Evolutionary conservation across 1,139 yeast species (phyloP).

Genomic region (Saccharomyces hybrid): DNA sequence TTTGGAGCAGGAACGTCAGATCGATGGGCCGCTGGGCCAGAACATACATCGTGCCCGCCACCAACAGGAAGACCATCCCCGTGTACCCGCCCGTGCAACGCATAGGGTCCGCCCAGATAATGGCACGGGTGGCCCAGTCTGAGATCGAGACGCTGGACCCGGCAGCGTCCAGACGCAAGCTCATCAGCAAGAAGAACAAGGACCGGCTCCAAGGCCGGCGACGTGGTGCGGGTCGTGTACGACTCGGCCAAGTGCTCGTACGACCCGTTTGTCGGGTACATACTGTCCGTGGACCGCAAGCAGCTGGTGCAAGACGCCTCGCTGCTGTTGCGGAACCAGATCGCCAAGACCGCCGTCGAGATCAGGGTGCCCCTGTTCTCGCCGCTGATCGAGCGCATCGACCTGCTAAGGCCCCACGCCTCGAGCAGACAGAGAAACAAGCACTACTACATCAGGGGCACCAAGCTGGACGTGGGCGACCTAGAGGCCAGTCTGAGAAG

Average conservation of each 20-base stretch:
- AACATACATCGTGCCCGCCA: slow-evolving; percentile 19
- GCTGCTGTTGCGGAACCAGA: slow-evolving; percentile 68
- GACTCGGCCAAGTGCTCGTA: slow-evolving; percentile 51
- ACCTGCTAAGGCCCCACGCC: slow-evolving; percentile 63
- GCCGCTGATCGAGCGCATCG: slow-evolving; percentile 68
- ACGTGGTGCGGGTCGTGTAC: slow-evolving; percentile 69
- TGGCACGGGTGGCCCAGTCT: slow-evolving; percentile 14
- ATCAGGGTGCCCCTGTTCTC: slow-evolving; percentile 69
- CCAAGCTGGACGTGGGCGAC: slow-evolving; percentile 77
- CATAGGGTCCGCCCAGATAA: slow-evolving; percentile 9
- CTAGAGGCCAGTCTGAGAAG: slow-evolving; percentile 43
- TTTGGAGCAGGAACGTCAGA: not conserved
- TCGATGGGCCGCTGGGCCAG: slow-evolving; percentile 1
- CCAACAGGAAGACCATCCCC: slow-evolving; percentile 28
- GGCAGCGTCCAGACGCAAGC: slow-evolving; percentile 59
- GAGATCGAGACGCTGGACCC: slow-evolving; percentile 52
- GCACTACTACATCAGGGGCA: slow-evolving; percentile 80
- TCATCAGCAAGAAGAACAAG: slow-evolving; percentile 46
- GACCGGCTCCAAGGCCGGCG: slow-evolving; percentile 67
- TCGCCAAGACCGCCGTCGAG: slow-evolving; percentile 74
- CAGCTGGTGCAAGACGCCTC: slow-evolving; percentile 49
- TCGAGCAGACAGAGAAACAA: slow-evolving; percentile 64
- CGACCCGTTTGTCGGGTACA: slow-evolving; percentile 60
- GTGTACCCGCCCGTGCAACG: slow-evolving; percentile 32
- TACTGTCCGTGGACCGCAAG: slow-evolving; percentile 65